Evolutionary conservation across 2,329 filamentous ascomycete genomes (phyloP), one percentile per base, ranked within the genome.

Genomic region (Phialophora verrucosa): DNA sequence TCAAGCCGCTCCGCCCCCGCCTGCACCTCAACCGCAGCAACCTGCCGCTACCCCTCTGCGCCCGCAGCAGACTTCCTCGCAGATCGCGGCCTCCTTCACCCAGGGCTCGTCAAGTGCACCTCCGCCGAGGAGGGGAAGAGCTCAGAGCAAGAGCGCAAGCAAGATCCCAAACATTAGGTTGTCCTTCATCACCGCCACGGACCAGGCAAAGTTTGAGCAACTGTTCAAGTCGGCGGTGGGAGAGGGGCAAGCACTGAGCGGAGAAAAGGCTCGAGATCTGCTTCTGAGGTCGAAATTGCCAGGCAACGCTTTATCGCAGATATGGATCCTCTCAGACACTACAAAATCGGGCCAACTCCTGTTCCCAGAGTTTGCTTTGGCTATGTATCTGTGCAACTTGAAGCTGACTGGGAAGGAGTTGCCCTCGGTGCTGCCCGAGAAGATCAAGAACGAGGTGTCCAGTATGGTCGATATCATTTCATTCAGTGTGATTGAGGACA

Each of bases 391-490:
- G 35, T 99, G 95, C 83, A 99, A 98, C 76, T 77, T 99, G 72
- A 95, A 90, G 77, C 83, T 98, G 65, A 95, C 92, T 0, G 92
- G 93, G 66, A 97, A 96, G 79, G 83, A 89, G 0, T 79, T 99
- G 27, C 95, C 95, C 0, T 75, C 84, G 1, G 78, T 76, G 5
- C 83, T 99, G 10, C 95, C 95, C 0, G 93, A 97, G 35, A 90
- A 88, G 66, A 89, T 99, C 71, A 91, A 89, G 81, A 99, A 99
- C 74, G 95, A 99, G 78, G 95, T 99, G 20, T 98, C 94, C 3
- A 97, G 95, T 79, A 98, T 99, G 93, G 95, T 99, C 49, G 95
- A 99, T 76, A 99, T 99, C 64, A 99, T 99, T 76, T 97, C 93
- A 66, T 99, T 99, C 77, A 92, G 90, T 72, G 87, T 97, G 27